Evolutionary conservation across 1,284 basidiomycete species (phyloP), one percentile per base, ranked within the genome.

Genomic region (Paramarasmius palmivorus): DNA sequence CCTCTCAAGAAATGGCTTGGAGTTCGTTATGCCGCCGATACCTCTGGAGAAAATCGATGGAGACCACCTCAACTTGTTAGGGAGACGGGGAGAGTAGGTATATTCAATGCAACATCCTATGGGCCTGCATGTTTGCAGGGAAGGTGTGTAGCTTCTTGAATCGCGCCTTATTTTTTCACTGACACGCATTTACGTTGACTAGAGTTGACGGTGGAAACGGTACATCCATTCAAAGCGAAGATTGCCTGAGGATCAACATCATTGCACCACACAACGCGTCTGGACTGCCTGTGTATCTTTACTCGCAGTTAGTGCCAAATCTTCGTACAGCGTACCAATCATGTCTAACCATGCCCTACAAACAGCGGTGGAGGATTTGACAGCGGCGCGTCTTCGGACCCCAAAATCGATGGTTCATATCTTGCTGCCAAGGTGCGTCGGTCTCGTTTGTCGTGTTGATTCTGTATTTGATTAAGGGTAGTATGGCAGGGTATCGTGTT

Each of bases 401-500:
- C 73, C 8, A 74, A 76, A 57, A 73, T 76, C 49, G 74, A 76
- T 51, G 74, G 74, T 7, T 71, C 72, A 7, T 74, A 66, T 52
- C 61, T 75, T 3, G 72, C 74, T 22, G 66, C 69, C 2, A 65
- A 46, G 25, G n/a, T n/a, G n/a, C n/a, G n/a, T n/a, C n/a, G n/a
- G n/a, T n/a, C n/a, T n/a, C n/a, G n/a, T n/a, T n/a, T n/a, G n/a
- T n/a, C n/a, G n/a, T n/a, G n/a, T n/a, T n/a, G n/a, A n/a, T n/a
- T n/a, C n/a, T n/a, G n/a, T n/a, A n/a, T n/a, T n/a, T n/a, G n/a
- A n/a, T n/a, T n/a, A n/a, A n/a, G n/a, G n/a, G n/a, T n/a, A n/a
- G n/a, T n/a, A n/a, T n/a, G n/a, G n/a, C n/a, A n/a, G n/a, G 74
- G 71, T 0, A 72, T 75, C 51, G 67, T 75, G 7, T 76, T 74